Evolutionary conservation across 2,329 filamentous ascomycete species (phyloP).

Genomic region (Neofusicoccum kwambonambiense): DNA sequence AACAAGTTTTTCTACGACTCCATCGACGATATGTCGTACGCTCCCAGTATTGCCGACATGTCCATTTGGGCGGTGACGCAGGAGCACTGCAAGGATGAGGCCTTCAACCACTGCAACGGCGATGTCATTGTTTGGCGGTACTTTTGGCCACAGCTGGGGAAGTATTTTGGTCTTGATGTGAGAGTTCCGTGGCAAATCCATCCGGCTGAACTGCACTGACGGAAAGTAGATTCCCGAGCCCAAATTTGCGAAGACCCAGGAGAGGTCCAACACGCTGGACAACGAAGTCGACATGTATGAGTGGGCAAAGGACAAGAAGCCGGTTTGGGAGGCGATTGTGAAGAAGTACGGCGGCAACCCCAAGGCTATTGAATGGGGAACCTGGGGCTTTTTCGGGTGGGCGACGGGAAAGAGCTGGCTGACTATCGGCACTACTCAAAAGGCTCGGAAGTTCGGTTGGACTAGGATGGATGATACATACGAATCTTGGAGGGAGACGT

Average conservation of each 20-base stretch:
- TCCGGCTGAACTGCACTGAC: neutral
- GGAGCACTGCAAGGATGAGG: constrained; percentile 34
- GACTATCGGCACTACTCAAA: neutral
- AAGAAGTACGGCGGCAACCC: constrained; percentile 2
- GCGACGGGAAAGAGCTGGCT: constrained; percentile 6
- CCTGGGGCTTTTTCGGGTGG: constrained; percentile 11
- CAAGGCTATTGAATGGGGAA: neutral
- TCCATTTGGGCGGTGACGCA: constrained; percentile 39
- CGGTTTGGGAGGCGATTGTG: neutral
- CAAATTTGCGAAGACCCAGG: neutral
- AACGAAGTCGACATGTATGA: constrained; percentile 12
- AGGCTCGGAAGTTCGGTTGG: constrained; percentile 5
- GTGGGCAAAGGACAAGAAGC: constrained; percentile 1
- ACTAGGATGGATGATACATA: neutral
- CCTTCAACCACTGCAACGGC: constrained; percentile 38
- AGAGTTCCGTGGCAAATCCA: neutral
- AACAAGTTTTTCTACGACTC: constrained; percentile 33
- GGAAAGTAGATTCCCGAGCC: neutral
- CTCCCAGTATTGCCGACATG: constrained; percentile 37
- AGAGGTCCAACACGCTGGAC: neutral
- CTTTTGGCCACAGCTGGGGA: neutral
- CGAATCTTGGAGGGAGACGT: neutral
- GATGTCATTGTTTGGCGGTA: constrained; percentile 9
- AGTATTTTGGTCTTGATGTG: neutral
- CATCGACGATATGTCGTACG: constrained; percentile 36